Evolutionary conservation across 2,329 filamentous ascomycete genomes (phyloP).

Genomic region (Ophiostoma sp.): DNA sequence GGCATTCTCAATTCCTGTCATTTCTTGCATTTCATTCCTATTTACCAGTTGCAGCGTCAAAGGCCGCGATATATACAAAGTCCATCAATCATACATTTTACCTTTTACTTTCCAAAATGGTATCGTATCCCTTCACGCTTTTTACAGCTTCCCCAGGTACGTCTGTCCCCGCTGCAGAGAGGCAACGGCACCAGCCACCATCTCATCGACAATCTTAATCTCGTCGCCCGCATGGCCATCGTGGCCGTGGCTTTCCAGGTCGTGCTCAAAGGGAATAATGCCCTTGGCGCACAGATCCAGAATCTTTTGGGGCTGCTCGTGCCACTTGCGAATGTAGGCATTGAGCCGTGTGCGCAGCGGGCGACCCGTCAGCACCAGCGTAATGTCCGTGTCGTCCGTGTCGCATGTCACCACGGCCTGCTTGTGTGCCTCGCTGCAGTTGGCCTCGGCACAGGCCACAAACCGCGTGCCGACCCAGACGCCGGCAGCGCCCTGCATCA

Average conservation of each 20-base stretch:
- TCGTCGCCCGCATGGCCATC: conserved; percentile 17
- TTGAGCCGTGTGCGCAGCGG: conserved; percentile 80
- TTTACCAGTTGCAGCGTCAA: background rate
- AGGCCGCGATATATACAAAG: background rate
- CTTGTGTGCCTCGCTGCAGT: conserved; percentile 80
- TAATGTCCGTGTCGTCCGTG: conserved; percentile 78
- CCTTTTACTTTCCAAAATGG: background rate
- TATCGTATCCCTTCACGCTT: background rate
- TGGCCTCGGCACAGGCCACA: conserved; percentile 79
- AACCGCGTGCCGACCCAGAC: conserved; percentile 96
- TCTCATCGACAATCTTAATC: conserved; percentile 72
- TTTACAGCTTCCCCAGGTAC: conserved; percentile 50
- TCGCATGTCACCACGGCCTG: conserved; percentile 75
- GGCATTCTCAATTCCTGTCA: background rate
- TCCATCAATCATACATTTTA: background rate
- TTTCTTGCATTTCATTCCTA: conserved; percentile 5
- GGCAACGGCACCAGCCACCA: conserved; percentile 75
- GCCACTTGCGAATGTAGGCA: conserved; percentile 81
- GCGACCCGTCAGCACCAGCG: conserved; percentile 77
- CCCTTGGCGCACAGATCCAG: conserved; percentile 73
- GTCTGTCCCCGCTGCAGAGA: conserved; percentile 62
- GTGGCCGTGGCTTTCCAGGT: conserved; percentile 63
- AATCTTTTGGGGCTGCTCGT: conserved; percentile 72
- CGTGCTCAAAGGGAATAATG: conserved; percentile 76
- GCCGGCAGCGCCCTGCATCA: conserved; percentile 85